A percentile compares a stretch with the other conserved stretches of the same genome.
These are phyloP conservation scores for Citrullus amarus DNA, from an alignment of 306 rosid species.

Conservation along the genomic window DNA sequence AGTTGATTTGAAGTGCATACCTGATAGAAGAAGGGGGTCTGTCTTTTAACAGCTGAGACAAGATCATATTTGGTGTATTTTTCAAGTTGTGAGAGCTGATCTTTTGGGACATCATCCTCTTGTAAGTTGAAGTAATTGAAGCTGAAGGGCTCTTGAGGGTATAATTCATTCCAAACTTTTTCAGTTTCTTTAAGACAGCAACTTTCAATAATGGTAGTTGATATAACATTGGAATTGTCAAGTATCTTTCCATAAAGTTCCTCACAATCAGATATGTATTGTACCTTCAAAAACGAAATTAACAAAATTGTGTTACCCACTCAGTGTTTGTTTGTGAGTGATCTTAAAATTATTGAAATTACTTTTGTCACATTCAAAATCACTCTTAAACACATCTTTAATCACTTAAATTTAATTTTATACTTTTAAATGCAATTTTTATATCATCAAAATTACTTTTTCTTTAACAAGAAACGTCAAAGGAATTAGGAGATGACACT, in stretches of 20 bases:
- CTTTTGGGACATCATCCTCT: too few species aligned
- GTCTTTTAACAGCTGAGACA: slow-evolving; percentile 71
- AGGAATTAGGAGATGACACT: too few species aligned
- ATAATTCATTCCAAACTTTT: slow-evolving; percentile 56
- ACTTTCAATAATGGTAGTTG: slow-evolving; percentile 37
- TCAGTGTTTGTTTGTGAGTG: too few species aligned
- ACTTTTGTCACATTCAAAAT: too few species aligned
- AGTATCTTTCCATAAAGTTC: slow-evolving; percentile 62
- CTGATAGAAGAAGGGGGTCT: slow-evolving; percentile 1
- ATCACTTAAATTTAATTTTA: too few species aligned
- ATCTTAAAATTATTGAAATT: too few species aligned
- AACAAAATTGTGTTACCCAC: slow-evolving; percentile 9
- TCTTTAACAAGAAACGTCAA: too few species aligned
- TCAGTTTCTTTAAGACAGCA: slow-evolving; percentile 35
- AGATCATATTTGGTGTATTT: slow-evolving; percentile 74
- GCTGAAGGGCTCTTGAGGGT: slow-evolving; percentile 68
- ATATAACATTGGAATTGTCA: slow-evolving; percentile 66
- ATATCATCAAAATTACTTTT: too few species aligned
- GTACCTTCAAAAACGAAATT: slow-evolving; percentile 7
- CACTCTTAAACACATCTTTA: too few species aligned
- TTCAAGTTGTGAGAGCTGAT: slow-evolving; percentile 18
- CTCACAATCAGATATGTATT: slow-evolving; percentile 63
- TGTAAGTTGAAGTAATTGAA: slow-evolving; percentile 24
- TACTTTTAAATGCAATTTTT: too few species aligned
- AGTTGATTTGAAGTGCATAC: too few species aligned